These are phyloP conservation scores for Primulina tabacum DNA, from an alignment of 257 asterid genomes.

Conservation along the genomic window DNA sequence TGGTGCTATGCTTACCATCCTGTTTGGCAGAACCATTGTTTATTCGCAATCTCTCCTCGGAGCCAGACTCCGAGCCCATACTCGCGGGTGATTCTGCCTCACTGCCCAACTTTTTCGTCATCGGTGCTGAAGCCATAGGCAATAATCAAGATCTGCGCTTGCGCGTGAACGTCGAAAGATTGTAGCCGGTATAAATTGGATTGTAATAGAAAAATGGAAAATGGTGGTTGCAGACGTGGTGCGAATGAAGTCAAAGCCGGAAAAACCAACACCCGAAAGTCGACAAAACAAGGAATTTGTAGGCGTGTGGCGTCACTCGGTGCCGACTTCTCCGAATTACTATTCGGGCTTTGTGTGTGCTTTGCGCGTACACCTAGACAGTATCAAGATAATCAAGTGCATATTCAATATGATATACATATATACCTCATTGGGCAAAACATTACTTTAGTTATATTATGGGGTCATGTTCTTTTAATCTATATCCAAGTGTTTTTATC, in stretches of 20 bases:
- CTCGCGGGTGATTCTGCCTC: slow-evolving; percentile 50
- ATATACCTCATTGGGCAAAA: too few relatives aligned
- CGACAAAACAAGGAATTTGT: not conserved
- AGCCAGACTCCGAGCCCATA: slow-evolving; percentile 48
- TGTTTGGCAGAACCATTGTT: slow-evolving; percentile 10
- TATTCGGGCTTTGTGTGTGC: not conserved
- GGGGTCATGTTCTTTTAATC: too few relatives aligned
- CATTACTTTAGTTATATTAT: too few relatives aligned
- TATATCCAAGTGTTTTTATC: too few relatives aligned
- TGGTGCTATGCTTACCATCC: slow-evolving; percentile 13
- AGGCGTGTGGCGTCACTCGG: not conserved
- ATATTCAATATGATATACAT: too few relatives aligned
- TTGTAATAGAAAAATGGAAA: slow-evolving; percentile 10
- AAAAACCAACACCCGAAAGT: not conserved
- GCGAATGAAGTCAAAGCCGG: not conserved
- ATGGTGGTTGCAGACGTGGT: not conserved
- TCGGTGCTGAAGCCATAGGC: slow-evolving; percentile 35
- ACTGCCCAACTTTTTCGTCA: slow-evolving; percentile 32
- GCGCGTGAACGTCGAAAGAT: not conserved
- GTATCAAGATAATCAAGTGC: too few relatives aligned
- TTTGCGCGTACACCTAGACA: not conserved
- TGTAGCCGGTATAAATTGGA: slow-evolving; percentile 4
- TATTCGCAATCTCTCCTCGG: slow-evolving; percentile 33
- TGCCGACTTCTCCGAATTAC: too few relatives aligned
- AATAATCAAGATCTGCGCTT: slow-evolving; percentile 26